Base-by-base conservation (phyloP, 257 asterid genomes). In the Scutellaria minor region DNA sequence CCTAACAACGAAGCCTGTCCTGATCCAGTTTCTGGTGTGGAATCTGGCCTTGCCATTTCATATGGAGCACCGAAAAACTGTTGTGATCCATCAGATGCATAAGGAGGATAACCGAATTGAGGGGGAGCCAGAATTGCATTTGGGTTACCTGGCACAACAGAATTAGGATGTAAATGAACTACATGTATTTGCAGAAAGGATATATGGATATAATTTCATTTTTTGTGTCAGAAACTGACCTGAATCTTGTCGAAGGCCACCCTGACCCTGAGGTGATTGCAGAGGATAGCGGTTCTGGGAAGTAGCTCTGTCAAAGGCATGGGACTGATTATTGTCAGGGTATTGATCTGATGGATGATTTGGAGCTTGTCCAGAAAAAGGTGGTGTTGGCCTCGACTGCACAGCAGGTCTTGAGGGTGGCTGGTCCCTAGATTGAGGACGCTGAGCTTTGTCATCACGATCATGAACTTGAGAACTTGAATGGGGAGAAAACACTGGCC, bases 1-100 rank as follows among this genome's bases (percentile, higher is more conserved):
- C 93, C 91, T 59, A 80, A 74, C 58, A 85, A 48, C 3, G 91
- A 78, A 55, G 90, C 93, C 77, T 91, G 97, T 63, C 84, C 96
- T 2, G 90, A 70, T 71, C 90, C 92, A 31, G 72, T 72, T 55
- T 89, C 98, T 66, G 85, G 79, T 15, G 77, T 78, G 50, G 92
- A 78, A 77, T 84, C 91, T 39, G 86, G 79, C 85, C 93, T 87
- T 46, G 80, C 42, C 78, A 83, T 84, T 75, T 87, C 96, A 60
- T 87, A 84, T 13, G 92, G 85, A 53, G 87, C 83, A 55, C 89
- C 82, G 59, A 81, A 87, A 78, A 75, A 85, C 74, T 84, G 97
- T 54, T 84, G 99, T 46, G 86, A 13, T 47, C 90, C 93, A 76
- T 86, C 95, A 44, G 95, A 68, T 65, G 78, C 68, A 78, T 84